A percentile compares a stretch with the other conserved stretches of the same genome.
Conservation (phyloP, 2,329 filamentous ascomycete genomes). For the Zymoseptoria brevis region DNA sequence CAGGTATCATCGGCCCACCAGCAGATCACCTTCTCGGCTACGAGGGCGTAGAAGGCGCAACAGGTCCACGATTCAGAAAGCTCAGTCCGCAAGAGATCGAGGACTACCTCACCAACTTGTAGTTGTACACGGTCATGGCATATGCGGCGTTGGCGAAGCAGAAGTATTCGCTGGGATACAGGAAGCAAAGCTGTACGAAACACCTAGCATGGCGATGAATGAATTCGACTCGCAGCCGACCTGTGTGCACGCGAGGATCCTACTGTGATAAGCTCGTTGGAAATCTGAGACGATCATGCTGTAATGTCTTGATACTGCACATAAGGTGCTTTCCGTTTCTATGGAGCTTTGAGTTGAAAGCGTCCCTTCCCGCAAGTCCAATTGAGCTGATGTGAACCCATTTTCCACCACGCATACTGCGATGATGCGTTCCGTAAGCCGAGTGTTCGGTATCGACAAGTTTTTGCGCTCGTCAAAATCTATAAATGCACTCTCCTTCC, state of each 20-base stretch:
- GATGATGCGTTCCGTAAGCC: neutral
- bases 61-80: constrained; percentile 85
- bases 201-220: neutral
- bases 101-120: constrained; percentile 98
- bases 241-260: neutral
- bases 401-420: neutral
- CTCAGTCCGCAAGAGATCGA: constrained; percentile 96
- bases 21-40: constrained; percentile 88
- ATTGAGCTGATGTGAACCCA: neutral
- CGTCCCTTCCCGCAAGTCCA: neutral
- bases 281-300: neutral
- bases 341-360: neutral
- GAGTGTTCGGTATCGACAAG: neutral
- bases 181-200: neutral
- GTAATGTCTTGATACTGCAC: neutral
- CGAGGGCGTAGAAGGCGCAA: constrained; percentile 77
- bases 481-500: neutral
- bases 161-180: neutral
- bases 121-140: constrained; percentile 45
- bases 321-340: neutral
- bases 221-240: neutral
- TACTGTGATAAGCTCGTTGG: neutral
- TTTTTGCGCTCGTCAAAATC: neutral
- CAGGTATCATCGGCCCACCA: constrained; percentile 89
- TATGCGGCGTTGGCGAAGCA: constrained; percentile 1